Evolutionary conservation across 192 early-diverging fungal genomes (phyloP), one percentile per base, ranked within the genome.

Genomic region (Borealophlyctis nickersoniae): DNA sequence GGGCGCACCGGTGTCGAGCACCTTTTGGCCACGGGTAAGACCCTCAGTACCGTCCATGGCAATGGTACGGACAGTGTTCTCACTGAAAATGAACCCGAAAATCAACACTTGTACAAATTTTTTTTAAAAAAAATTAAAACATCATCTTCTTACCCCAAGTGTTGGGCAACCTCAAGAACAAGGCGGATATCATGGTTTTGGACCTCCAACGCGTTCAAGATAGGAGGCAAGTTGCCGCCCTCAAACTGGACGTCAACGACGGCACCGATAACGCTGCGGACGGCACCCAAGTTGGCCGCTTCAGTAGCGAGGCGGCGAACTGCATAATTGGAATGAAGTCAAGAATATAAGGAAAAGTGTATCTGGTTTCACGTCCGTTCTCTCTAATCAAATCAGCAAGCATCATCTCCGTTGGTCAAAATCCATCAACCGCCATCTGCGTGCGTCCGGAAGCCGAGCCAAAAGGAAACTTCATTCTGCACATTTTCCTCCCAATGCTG

Each of bases 41-140:
- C 95, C 91, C 77, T 97, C 92, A 67, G 94, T 97, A 80, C 92
- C 95, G 86, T 97, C 95, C 95, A 97, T 97, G 74, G 95, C 95
- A 92, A 97, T 97, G 72, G 91, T 93, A 70, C 95, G 92, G 73
- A 97, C 95, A 56, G 92, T 93, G 90, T 94, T 94, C 79, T 97
- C 93, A 59, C 82, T 84, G 32, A 56, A 62, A 56, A n/a, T n/a
- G n/a, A n/a, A n/a, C n/a, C n/a, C n/a, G n/a, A n/a, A 66, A 55
- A 49, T 14, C 16, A 52, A 63, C 19, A 13, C 19, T 45, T 19
- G 39, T 45, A 23, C 28, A 54, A 28, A 16, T 7, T 9, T 1
- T 69, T 16, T 34, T 22, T 34, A 70, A 62, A 19, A 56, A 28
- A 67, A 73, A n/a, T n/a, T n/a, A n/a, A 34, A 60, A 45, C 5